Evolutionary conservation across 1,284 basidiomycete genomes (phyloP), one percentile per base, ranked within the genome.

Genomic region (Moniliophthora roreri): DNA sequence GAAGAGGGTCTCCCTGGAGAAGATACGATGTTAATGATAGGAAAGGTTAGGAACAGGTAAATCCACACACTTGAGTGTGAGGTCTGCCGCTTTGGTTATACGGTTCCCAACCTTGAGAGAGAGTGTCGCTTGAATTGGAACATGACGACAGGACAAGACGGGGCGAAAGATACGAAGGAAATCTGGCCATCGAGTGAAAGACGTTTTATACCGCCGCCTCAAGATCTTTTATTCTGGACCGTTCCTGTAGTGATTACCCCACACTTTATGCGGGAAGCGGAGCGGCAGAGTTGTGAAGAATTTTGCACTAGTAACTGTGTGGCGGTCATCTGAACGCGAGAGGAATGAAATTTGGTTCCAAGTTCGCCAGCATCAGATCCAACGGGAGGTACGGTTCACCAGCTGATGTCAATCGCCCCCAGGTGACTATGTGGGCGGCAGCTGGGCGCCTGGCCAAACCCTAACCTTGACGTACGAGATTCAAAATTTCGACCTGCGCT

Each of bases 31-130:
- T 56, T 4, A 48, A 32, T 16, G 16, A 26, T 35, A 50, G 11
- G 13, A 16, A 4, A 9, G 9, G 15, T 11, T 35, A 15, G 15
- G 11, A 40, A 6, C 9, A 9, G 11, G 21, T n/a, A 11, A 26
- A 26, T 8, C 28, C n/a, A 26, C 18, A 13, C 44, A 56, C 55
- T 48, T 59, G 13, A 70, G 55, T 1, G 69, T 70, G 24, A 70
- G 52, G 32, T 60, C 56, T 4, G 67, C 63, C 1, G 69, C 69
- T 52, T 69, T 59, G 20, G 69, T 70, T 26, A 68, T 57, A 45
- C 64, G 57, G 51, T 66, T 58, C 24, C 68, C 67, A 40, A 69
- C 66, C 46, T 63, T 66, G 37, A 69, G 62, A 10, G n/a, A n/a
- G 61, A 65, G 45, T 61, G 59, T 34, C 37, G 26, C 23, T 44